These are phyloP conservation scores for Pseudotsuga menziesii DNA, from an alignment of 75 land plant species.

Conservation along the genomic window DNA sequence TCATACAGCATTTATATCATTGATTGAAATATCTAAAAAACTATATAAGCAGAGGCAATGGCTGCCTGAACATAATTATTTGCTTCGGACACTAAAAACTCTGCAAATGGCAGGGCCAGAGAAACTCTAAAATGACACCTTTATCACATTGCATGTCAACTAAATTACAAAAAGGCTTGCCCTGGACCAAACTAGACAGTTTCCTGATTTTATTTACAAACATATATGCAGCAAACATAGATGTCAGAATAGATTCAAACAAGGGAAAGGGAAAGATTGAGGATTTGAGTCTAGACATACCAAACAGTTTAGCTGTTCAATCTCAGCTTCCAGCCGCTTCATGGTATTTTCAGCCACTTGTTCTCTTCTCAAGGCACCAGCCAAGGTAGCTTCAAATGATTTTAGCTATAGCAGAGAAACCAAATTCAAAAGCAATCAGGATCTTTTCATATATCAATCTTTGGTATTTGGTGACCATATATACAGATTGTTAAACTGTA, in stretches of 20 bases:
- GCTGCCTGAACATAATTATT: neutral
- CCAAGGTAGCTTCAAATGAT: conserved; percentile 51
- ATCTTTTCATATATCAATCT: neutral
- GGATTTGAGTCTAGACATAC: neutral
- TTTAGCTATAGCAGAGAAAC: conserved; percentile 38
- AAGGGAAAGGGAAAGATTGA: neutral
- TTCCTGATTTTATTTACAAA: neutral
- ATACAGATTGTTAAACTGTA: neutral
- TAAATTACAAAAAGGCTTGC: neutral
- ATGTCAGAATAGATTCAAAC: neutral
- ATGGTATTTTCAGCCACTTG: conserved; percentile 56
- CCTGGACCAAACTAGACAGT: neutral
- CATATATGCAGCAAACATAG: neutral
- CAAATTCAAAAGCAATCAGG: neutral
- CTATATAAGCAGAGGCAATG: neutral
- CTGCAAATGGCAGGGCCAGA: neutral
- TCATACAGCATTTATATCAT: no score
- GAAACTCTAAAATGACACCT: neutral
- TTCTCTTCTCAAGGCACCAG: conserved; percentile 81
- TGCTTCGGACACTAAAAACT: neutral
- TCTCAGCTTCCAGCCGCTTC: conserved; percentile 72
- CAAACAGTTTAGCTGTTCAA: conserved; percentile 70
- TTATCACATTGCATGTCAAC: neutral
- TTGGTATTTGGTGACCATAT: neutral
- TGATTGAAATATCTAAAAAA: no score